Conservation (phyloP, 2,329 filamentous ascomycete genomes). For the Colletotrichum musicola region DNA sequence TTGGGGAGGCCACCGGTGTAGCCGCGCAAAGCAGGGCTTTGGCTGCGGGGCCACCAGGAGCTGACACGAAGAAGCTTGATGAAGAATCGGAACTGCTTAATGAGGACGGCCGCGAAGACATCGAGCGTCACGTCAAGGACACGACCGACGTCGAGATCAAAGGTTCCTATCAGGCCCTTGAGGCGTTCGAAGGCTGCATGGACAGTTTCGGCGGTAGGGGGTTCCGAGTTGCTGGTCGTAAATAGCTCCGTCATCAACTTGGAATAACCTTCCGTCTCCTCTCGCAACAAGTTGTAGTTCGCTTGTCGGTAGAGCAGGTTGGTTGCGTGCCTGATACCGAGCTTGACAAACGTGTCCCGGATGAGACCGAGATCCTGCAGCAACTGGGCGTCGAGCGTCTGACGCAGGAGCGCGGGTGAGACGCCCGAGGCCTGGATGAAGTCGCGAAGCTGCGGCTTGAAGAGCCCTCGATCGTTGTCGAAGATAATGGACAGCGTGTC, state of each 20-base stretch:
- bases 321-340: conserved; percentile 90
- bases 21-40: conserved; percentile 53
- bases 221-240: conserved; percentile 82
- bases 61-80: conserved; percentile 91
- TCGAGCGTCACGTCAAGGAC: conserved; percentile 95
- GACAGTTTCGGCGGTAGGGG: conserved; percentile 80
- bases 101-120: conserved; percentile 91
- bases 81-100: conserved; percentile 94
- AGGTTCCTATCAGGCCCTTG: conserved; percentile 95
- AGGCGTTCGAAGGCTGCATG: conserved; percentile 91
- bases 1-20: conserved; percentile 78
- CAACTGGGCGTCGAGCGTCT: conserved; percentile 83
- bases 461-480: conserved; percentile 72
- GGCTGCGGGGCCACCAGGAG: conserved; percentile 93
- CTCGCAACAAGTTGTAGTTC: conserved; percentile 94
- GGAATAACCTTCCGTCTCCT: conserved; percentile 96
- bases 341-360: conserved; percentile 83
- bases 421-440: conserved; percentile 82
- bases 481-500: conserved; percentile 85
- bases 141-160: conserved; percentile 95
- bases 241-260: conserved; percentile 97
- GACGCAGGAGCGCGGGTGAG: conserved; percentile 78
- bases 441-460: conserved; percentile 67
- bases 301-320: conserved; percentile 95
- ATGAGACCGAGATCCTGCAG: conserved; percentile 84